These are phyloP conservation scores for Periconia sp. DNA, from an alignment of 2,329 filamentous ascomycete genomes.

Conservation along the genomic window DNA sequence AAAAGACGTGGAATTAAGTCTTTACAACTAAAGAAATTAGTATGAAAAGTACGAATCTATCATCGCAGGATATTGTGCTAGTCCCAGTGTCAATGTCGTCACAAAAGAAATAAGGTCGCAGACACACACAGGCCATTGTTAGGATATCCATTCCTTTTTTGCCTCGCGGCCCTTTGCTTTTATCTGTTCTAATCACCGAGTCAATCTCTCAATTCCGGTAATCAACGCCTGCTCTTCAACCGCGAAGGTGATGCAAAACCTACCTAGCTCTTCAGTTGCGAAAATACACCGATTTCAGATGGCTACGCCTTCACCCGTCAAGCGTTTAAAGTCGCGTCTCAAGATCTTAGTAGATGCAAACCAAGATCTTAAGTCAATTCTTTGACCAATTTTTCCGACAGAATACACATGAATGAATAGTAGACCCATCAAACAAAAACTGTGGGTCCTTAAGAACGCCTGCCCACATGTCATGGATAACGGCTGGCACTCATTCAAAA, in stretches of 20 bases:
- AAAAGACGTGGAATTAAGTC: too few relatives aligned
- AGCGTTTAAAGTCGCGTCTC: not conserved
- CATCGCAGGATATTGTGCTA: too few relatives aligned
- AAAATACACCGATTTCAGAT: not conserved
- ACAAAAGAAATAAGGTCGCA: too few relatives aligned
- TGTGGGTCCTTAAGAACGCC: constrained; percentile 1
- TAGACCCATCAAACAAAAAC: not conserved
- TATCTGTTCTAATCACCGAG: too few relatives aligned
- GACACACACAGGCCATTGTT: too few relatives aligned
- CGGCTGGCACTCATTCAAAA: constrained; percentile 1
- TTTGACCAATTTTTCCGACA: not conserved
- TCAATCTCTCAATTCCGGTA: not conserved
- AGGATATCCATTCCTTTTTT: too few relatives aligned
- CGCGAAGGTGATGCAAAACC: constrained; percentile 3
- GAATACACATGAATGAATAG: not conserved
- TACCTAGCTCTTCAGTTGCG: constrained; percentile 2
- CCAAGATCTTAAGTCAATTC: not conserved
- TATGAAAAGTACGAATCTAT: too few relatives aligned
- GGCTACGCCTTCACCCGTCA: not conserved
- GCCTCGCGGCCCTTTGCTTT: too few relatives aligned
- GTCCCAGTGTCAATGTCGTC: too few relatives aligned
- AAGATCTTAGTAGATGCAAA: not conserved
- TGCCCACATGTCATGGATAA: constrained; percentile 5
- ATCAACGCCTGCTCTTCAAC: constrained; percentile 4
- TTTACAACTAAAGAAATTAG: too few relatives aligned